Conservation (phyloP, 1,284 basidiomycete genomes). For the Boletus hoseneyae region DNA sequence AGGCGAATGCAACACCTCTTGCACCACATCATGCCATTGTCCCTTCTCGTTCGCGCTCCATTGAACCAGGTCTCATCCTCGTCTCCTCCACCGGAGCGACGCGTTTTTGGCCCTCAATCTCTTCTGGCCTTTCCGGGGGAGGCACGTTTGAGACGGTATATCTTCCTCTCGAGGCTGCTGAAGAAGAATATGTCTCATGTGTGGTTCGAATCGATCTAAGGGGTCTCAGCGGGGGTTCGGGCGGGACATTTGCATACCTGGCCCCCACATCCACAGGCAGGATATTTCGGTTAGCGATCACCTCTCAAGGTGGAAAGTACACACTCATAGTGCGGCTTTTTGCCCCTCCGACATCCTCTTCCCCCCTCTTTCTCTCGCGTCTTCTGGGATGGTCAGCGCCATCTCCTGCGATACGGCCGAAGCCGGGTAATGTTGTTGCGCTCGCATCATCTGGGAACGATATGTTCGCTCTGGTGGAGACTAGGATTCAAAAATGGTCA, state of each 20-base stretch:
- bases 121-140: slow-evolving; percentile 78
- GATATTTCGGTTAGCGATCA: slow-evolving; percentile 61
- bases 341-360: slow-evolving; percentile 47
- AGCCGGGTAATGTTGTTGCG: slow-evolving; percentile 57
- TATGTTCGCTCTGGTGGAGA: slow-evolving; percentile 64
- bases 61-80: slow-evolving; percentile 74
- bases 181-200: slow-evolving; percentile 61
- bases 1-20: slow-evolving; percentile 42
- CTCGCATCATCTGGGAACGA: slow-evolving; percentile 44
- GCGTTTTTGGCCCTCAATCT: slow-evolving; percentile 79
- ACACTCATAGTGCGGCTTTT: slow-evolving; percentile 56
- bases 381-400: slow-evolving; percentile 53
- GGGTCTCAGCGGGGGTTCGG: slow-evolving; percentile 10
- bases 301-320: slow-evolving; percentile 65
- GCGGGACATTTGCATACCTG: slow-evolving; percentile 41
- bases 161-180: slow-evolving; percentile 43
- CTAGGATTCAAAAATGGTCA: slow-evolving; percentile 65
- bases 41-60: slow-evolving; percentile 53
- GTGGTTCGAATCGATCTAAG: slow-evolving; percentile 63
- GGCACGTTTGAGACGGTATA: slow-evolving; percentile 55
- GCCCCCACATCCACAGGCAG: slow-evolving; percentile 63
- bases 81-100: slow-evolving; percentile 60
- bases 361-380: slow-evolving; percentile 53
- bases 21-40: slow-evolving; percentile 65
- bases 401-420: slow-evolving; percentile 26